A percentile compares a stretch with the other conserved stretches of the same genome.
Evolutionary conservation across 2,329 filamentous ascomycete genomes (phyloP).

Genomic region (Hymenoscyphus fraxineus): DNA sequence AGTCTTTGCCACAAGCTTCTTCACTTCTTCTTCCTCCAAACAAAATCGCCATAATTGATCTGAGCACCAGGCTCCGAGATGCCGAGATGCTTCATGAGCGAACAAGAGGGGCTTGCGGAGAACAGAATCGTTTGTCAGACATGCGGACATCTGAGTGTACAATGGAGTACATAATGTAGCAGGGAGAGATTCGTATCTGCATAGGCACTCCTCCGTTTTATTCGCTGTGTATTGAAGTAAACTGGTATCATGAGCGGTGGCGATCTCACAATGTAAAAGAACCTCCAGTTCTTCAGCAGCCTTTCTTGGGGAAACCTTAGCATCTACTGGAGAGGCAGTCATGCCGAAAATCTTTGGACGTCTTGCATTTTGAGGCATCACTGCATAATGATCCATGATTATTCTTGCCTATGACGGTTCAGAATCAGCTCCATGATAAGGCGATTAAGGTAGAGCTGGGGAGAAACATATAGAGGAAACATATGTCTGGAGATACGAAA

Average conservation of each 20-base stretch:
- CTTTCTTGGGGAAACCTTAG: constrained; percentile 66
- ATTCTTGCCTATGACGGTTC: constrained; percentile 56
- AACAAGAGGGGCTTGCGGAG: constrained; percentile 44
- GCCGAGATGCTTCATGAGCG: constrained; percentile 55
- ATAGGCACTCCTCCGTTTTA: constrained; percentile 54
- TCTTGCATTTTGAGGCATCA: constrained; percentile 38
- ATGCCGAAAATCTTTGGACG: constrained; percentile 86
- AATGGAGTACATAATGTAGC: constrained; percentile 61
- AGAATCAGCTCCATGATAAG: not conserved
- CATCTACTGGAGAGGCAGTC: constrained; percentile 93
- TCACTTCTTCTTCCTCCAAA: constrained; percentile 58
- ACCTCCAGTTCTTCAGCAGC: constrained; percentile 72
- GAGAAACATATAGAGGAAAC: not conserved
- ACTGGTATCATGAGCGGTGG: constrained; percentile 63
- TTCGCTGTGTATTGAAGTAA: constrained; percentile 56
- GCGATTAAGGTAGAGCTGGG: not conserved
- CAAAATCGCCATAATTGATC: constrained; percentile 76
- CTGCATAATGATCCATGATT: constrained; percentile 77
- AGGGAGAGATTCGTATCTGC: constrained; percentile 49
- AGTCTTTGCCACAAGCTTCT: constrained; percentile 56
- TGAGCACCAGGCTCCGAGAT: constrained; percentile 79
- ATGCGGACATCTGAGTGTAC: constrained; percentile 51
- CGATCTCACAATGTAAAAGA: constrained; percentile 77
- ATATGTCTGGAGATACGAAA: not conserved
- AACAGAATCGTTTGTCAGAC: constrained; percentile 44